Evolutionary conservation across 805 yeast genomes (phyloP), one percentile per base, ranked within the genome.

Genomic region (Zygosaccharomyces siamensis): DNA sequence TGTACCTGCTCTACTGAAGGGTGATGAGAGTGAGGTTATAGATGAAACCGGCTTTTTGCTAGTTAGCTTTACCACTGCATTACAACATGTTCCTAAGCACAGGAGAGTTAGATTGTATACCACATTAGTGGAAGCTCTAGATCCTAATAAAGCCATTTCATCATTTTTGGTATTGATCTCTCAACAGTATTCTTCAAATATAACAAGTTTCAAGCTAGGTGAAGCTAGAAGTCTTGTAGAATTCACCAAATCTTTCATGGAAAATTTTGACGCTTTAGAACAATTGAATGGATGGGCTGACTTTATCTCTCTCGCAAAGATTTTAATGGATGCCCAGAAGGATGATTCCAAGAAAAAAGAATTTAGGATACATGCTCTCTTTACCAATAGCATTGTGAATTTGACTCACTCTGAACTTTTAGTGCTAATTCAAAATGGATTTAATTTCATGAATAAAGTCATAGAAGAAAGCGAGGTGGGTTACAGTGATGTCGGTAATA

Each of bases 61-160:
- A 54, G 79, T 93, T 44, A 85, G 95, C 59, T 93, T 93, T 62
- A 88, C 86, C n/a, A 83, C 95, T 50, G 98, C 99, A 1, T 88
- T 93, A 69, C 82, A 84, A 47, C 98, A 93, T 63, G 90, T 93
- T 55, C 99, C 99, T 52, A 81, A 96, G 64, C 99, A 93, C 66
- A 86, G 99, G 69, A 79, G 99, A 59, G 95, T 88, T 36, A 83
- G 82, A 61, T 71, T 93, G 46, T 93, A 87, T 59, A 77, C 86
- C 2, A 83, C 95, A 1, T 74, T 93, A 54, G 81, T 89, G 12
- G 75, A 75, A 56, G 86, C 97, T 1, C 71, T 93, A 52, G 90
- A 92, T 20, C 71, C 84, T 40, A 72, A 75, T 7, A 69, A 73
- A 43, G 79, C 95, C 2, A 73, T 90, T 53, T 87, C 86, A 57